These are phyloP conservation scores for Phytopythium ostracodes DNA, from an alignment of 352 stramenopile species.

Conservation along the genomic window DNA sequence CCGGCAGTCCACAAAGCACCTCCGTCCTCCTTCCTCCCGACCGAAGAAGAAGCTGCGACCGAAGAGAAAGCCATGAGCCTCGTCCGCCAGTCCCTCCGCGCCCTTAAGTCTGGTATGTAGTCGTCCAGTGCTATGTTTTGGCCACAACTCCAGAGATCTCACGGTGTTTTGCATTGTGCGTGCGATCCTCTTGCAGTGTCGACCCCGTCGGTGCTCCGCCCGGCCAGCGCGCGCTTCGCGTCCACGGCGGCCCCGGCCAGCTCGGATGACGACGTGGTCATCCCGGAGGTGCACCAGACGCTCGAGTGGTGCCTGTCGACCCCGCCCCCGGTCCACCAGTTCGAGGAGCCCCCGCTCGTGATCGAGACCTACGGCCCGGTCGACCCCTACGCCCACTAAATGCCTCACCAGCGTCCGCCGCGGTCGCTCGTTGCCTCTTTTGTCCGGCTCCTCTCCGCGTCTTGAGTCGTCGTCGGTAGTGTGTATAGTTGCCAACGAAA, in stretches of 20 bases:
- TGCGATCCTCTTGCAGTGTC: slow-evolving; percentile 28
- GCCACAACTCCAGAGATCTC: too few species aligned
- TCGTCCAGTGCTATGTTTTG: too few species aligned
- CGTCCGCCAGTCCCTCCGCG: slow-evolving; percentile 74
- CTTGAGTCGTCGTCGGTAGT: not conserved
- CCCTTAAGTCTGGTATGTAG: slow-evolving; percentile 72
- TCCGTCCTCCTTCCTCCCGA: not conserved
- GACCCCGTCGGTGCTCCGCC: slow-evolving; percentile 46
- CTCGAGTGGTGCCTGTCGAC: slow-evolving; percentile 84
- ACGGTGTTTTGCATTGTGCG: too few species aligned
- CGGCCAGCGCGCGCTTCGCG: slow-evolving; percentile 44
- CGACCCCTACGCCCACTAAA: slow-evolving; percentile 75
- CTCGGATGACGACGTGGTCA: slow-evolving; percentile 73
- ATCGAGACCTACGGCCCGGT: slow-evolving; percentile 86
- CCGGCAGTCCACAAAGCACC: slow-evolving; percentile 5
- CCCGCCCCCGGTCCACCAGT: slow-evolving; percentile 86
- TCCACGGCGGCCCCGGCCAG: slow-evolving; percentile 49
- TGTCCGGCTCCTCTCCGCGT: not conserved
- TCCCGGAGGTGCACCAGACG: slow-evolving; percentile 77
- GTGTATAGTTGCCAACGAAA: not conserved
- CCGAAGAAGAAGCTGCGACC: not conserved
- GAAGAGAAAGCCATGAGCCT: slow-evolving; percentile 63
- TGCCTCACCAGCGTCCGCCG: not conserved
- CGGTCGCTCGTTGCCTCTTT: not conserved
- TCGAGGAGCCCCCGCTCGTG: slow-evolving; percentile 84